A percentile compares a stretch with the other conserved stretches of the same genome.
phyloP scores from a whole-genome alignment of 257 asterid species.

The Gynochthodes officinalis region DNA sequence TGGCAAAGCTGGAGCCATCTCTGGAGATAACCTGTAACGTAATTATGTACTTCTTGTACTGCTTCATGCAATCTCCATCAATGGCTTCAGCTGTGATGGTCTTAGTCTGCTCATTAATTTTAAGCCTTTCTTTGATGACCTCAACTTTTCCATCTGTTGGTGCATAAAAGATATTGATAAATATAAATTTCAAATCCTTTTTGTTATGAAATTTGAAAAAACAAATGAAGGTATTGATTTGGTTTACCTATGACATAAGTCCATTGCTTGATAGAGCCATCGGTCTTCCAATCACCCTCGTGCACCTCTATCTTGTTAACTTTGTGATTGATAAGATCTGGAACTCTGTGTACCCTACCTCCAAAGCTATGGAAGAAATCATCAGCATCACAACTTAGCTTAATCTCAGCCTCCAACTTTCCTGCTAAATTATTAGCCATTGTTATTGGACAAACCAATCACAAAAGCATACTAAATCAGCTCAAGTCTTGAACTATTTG shows the following conservation, averaged over 20 bases:
- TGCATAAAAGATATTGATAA: background rate
- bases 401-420: background rate
- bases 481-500: no score
- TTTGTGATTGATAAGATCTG: background rate
- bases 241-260: background rate
- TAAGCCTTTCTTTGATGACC: background rate
- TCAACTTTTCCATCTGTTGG: background rate
- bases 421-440: background rate
- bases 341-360: background rate
- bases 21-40: no score
- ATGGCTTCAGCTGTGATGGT: no score
- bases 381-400: background rate
- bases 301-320: background rate
- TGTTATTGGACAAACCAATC: background rate
- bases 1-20: no score
- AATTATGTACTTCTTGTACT: no score
- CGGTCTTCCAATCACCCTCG: constrained; percentile 1
- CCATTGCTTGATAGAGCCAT: background rate
- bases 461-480: background rate
- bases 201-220: no score
- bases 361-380: background rate
- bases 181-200: no score
- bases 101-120: background rate
- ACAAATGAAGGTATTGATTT: no score
- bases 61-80: no score